Percentiles rank a stretch among this genome's conserved stretches.
Evolutionary conservation across 2,329 filamentous ascomycete genomes (phyloP).

Genomic region (Alternaria novae-zelandiae): DNA sequence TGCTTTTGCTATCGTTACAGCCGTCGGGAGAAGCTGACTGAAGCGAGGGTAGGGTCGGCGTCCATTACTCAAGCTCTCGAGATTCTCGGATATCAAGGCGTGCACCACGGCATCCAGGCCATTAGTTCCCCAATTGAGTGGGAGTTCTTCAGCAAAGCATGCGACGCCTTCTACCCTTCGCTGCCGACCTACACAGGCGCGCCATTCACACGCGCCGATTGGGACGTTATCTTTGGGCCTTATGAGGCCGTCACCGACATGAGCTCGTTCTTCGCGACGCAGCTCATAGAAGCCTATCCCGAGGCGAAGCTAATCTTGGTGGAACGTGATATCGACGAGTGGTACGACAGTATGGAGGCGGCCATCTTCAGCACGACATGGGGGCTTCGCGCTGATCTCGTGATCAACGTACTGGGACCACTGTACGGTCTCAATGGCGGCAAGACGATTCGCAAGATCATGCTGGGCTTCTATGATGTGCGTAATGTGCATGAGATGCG

Average conservation of each 20-base stretch:
- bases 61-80: slow-evolving; percentile 8
- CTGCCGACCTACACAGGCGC: slow-evolving; percentile 4
- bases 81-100: slow-evolving; percentile 6
- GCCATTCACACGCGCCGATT: slow-evolving; percentile 47
- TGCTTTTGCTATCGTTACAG: neutral
- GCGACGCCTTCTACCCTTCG: slow-evolving; percentile 3
- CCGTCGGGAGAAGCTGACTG: neutral
- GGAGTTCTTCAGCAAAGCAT: slow-evolving; percentile 2
- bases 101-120: slow-evolving; percentile 9
- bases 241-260: slow-evolving; percentile 44
- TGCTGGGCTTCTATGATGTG: slow-evolving; percentile 4
- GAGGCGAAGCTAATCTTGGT: slow-evolving; percentile 37
- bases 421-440: slow-evolving; percentile 3
- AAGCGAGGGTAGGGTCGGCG: slow-evolving; percentile 1
- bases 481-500: slow-evolving; percentile 3
- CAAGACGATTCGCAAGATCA: slow-evolving; percentile 9
- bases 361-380: slow-evolving; percentile 16
- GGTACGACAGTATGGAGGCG: slow-evolving; percentile 26
- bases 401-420: slow-evolving; percentile 3
- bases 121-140: slow-evolving; percentile 7
- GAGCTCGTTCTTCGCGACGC: slow-evolving; percentile 24
- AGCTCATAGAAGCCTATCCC: slow-evolving; percentile 35
- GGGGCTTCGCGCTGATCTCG: slow-evolving; percentile 3
- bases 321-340: slow-evolving; percentile 27
- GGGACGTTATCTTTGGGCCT: slow-evolving; percentile 54